A percentile compares a stretch with the other conserved stretches of the same genome.
phyloP scores from a whole-genome alignment of 305 asterid species.

The Fraxinus latifolia region DNA sequence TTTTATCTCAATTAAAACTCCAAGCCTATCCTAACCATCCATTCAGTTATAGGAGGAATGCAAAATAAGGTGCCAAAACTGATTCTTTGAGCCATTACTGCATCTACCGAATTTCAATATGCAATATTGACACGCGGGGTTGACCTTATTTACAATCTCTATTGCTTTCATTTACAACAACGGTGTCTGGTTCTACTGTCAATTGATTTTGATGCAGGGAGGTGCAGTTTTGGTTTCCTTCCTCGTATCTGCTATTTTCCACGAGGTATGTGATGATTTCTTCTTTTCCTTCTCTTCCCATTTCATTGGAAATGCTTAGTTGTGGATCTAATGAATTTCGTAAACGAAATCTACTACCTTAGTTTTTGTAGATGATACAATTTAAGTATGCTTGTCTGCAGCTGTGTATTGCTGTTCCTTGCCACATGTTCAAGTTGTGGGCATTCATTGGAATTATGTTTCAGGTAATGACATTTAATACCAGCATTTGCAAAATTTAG shows the following conservation, averaged over 20 bases:
- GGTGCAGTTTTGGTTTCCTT: slow-evolving; percentile 78
- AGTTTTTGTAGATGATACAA: slow-evolving; percentile 15
- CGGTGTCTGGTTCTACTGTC: not conserved
- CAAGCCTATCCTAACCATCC: not conserved
- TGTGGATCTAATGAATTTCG: slow-evolving; percentile 18
- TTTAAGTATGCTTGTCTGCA: slow-evolving; percentile 35
- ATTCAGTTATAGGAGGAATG: not conserved
- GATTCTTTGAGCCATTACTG: not conserved
- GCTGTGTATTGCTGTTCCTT: slow-evolving; percentile 95
- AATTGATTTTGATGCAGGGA: slow-evolving; percentile 49
- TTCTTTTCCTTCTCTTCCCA: slow-evolving; percentile 1
- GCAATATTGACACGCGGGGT: not conserved
- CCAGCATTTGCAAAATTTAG: not conserved
- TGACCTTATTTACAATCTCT: not conserved
- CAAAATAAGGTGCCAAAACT: not conserved
- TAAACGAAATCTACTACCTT: not conserved
- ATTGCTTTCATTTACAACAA: not conserved
- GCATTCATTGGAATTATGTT: slow-evolving; percentile 89
- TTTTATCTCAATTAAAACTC: not conserved
- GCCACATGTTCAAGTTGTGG: slow-evolving; percentile 96
- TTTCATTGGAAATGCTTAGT: slow-evolving; percentile 14
- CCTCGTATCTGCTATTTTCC: slow-evolving; percentile 91
- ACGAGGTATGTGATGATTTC: slow-evolving; percentile 64
- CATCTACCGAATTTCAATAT: not conserved
- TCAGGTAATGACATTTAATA: slow-evolving; percentile 55